Conservation (phyloP, 176 grass and related monocot species). For the Oryza meridionalis region DNA sequence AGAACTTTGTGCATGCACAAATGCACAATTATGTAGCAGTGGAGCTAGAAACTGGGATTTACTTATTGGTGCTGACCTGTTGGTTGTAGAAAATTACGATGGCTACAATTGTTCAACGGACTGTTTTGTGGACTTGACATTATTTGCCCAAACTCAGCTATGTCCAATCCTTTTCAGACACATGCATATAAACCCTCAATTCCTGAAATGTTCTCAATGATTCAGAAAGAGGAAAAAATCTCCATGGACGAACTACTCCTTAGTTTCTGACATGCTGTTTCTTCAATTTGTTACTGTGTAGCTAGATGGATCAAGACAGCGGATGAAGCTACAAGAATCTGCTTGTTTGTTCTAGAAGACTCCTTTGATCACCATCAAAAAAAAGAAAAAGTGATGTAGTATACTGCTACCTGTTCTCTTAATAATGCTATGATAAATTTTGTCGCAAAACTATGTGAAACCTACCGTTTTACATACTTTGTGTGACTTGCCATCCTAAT, state of each 20-base stretch:
- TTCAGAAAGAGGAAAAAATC: conserved; percentile 29
- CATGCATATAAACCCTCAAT: conserved; percentile 24
- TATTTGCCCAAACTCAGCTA: too few relatives aligned
- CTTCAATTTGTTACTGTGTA: conserved; percentile 73
- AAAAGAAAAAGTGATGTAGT: conserved; percentile 18
- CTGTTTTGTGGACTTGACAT: neutral
- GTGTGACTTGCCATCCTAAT: neutral
- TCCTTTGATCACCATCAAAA: conserved; percentile 46
- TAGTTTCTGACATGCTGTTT: conserved; percentile 53
- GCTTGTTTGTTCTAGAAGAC: conserved; percentile 50
- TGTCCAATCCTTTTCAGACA: conserved; percentile 15
- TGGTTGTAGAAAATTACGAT: neutral
- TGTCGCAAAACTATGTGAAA: conserved; percentile 49
- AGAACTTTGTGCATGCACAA: neutral
- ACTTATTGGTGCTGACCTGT: neutral
- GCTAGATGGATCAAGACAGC: conserved; percentile 63
- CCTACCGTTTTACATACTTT: conserved; percentile 30
- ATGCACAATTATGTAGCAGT: neutral
- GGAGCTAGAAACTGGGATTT: neutral
- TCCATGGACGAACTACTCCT: conserved; percentile 23
- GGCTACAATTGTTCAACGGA: neutral
- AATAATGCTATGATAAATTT: conserved; percentile 10
- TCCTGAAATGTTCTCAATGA: conserved; percentile 10
- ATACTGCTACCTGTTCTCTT: conserved; percentile 41
- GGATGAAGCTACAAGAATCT: conserved; percentile 56